phyloP scores from a whole-genome alignment of 371 early-diverging fungal genomes.

The Massospora cicadina region DNA sequence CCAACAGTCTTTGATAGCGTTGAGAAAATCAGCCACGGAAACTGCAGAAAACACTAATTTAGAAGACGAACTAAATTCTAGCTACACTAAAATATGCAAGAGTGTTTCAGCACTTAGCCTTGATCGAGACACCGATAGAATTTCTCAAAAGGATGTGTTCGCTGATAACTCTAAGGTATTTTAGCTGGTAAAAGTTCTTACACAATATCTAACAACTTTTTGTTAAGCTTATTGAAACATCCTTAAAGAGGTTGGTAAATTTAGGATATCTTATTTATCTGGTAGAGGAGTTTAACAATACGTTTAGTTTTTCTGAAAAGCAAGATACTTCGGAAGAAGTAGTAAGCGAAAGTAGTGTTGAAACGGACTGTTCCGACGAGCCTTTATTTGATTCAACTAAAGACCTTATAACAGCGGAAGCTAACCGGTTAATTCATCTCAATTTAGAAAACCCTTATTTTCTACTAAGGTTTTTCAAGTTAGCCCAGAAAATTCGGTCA shows the following conservation, averaged over 20 bases:
- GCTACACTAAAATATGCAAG: too few relatives aligned
- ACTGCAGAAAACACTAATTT: too few relatives aligned
- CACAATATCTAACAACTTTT: too few relatives aligned
- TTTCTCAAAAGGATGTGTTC: too few relatives aligned
- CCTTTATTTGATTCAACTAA: neutral
- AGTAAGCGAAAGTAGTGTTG: neutral
- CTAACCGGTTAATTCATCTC: neutral
- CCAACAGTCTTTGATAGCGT: too few relatives aligned
- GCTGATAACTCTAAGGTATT: too few relatives aligned
- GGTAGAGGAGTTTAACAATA: too few relatives aligned
- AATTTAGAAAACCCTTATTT: slow-evolving; percentile 4
- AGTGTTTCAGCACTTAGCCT: too few relatives aligned
- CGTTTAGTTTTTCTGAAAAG: neutral
- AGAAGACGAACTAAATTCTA: too few relatives aligned
- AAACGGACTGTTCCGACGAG: neutral
- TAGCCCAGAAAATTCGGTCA: neutral
- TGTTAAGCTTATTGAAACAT: neutral
- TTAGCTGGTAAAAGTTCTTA: too few relatives aligned
- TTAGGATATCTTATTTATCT: neutral
- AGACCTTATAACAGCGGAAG: slow-evolving; percentile 1
- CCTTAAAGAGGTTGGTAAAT: neutral
- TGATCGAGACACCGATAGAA: too few relatives aligned
- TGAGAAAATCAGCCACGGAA: too few relatives aligned
- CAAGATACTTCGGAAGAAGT: neutral
- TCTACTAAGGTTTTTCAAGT: slow-evolving; percentile 5